Evolutionary conservation across 805 yeast genomes (phyloP), one percentile per base, ranked within the genome.

Genomic region (Isabelozyma heimii): DNA sequence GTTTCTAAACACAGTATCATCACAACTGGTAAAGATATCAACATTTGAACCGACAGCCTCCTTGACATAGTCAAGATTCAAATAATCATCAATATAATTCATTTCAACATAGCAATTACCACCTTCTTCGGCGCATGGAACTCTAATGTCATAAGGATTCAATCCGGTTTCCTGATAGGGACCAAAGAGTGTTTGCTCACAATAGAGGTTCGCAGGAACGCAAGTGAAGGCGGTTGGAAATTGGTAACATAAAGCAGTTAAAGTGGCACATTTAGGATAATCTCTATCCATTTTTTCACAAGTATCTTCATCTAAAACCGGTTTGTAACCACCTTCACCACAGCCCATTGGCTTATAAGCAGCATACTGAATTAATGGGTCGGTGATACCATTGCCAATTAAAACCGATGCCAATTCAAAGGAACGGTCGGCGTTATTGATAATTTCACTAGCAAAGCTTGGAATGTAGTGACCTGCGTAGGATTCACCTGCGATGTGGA

Each of bases 391-490:
- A 55, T 74, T 74, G 13, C 79, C 79, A 42, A 74, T 72, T 53
- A 74, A 59, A 10, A 73, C 72, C 4, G 77, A 72, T 17, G 60
- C 37, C 52, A 72, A 66, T 37, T 70, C 70, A 44, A 71, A 70
- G 8, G 68, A 56, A 56, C 74, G 69, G 51, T 84, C 85, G 20
- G 79, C 75, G 60, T 87, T 89, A 38, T 80, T 73, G 58, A 89
- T 71, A 58, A 91, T 89, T 67, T 89, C 96, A 50, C 81, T 66
- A 7, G 96, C 96, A 69, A 91, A 88, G 8, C 80, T 88, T 16
- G 99, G 99, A 55, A 91, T 87, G 70, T 92, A 91, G 63, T 90
- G 95, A 45, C 97, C 97, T 15, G 92, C 97, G 62, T 91, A 91
- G 8, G 95, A 87, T 65, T 91, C 97, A 56, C 97, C 97, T 41